A percentile compares a stretch with the other conserved stretches of the same genome.
phyloP scores from a whole-genome alignment of 2,329 filamentous ascomycete genomes.

The Neofusicoccum parvum region DNA sequence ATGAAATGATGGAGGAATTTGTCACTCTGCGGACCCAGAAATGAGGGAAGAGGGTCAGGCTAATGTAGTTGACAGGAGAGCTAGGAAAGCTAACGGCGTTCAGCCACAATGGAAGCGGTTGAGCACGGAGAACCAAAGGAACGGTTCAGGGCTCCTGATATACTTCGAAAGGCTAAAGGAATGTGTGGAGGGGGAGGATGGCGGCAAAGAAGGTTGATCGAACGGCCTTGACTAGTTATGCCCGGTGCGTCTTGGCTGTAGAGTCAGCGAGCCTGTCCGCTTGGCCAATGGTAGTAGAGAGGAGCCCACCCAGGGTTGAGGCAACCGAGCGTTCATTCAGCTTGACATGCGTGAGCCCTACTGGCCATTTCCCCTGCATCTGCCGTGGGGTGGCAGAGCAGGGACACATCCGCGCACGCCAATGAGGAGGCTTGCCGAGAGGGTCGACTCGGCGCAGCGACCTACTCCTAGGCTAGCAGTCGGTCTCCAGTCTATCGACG shows the following conservation, averaged over 20 bases:
- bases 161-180: neutral
- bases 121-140: neutral
- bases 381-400: neutral
- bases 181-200: neutral
- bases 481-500: slow-evolving; percentile 8
- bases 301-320: neutral
- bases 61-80: neutral
- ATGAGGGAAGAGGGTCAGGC: neutral
- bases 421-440: slow-evolving; percentile 1
- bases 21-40: neutral
- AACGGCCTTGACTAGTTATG: neutral
- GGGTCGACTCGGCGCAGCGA: neutral
- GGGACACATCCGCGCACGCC: neutral
- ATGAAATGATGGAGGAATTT: neutral
- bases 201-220: neutral
- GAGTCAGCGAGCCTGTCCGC: neutral
- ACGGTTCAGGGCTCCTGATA: neutral
- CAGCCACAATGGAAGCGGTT: neutral
- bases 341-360: neutral
- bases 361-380: slow-evolving; percentile 9
- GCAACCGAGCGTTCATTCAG: neutral
- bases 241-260: neutral
- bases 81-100: neutral
- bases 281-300: neutral
- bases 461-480: neutral